Conservation (phyloP, 2,329 filamentous ascomycete genomes). For the Geosmithia flava region DNA sequence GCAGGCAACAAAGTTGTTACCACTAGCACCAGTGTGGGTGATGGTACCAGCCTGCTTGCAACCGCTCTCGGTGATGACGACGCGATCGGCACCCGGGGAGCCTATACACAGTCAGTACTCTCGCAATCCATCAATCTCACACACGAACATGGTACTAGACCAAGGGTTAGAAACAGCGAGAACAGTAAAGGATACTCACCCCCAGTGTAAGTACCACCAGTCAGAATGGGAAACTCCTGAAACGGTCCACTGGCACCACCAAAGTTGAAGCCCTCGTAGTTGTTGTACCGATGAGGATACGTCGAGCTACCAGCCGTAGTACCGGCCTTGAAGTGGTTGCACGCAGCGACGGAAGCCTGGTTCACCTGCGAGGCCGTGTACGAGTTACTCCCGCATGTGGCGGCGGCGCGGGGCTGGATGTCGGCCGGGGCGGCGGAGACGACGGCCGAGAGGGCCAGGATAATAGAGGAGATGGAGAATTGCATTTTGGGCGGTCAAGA, state of each 20-base stretch:
- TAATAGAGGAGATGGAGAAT: conserved; percentile 10
- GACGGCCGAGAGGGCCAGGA: conserved; percentile 14
- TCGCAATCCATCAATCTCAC: too few relatives aligned
- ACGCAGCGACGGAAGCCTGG: conserved; percentile 11
- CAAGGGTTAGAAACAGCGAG: background rate
- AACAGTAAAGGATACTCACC: conserved; percentile 11
- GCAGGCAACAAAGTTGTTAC: conserved; percentile 58
- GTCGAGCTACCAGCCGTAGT: conserved; percentile 13
- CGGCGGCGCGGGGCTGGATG: conserved; percentile 7
- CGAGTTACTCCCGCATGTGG: conserved; percentile 15
- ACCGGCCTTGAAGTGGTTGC: conserved; percentile 5
- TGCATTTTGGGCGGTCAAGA: conserved; percentile 9
- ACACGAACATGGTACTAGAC: background rate
- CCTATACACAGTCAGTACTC: conserved; percentile 10
- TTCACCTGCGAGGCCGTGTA: conserved; percentile 15
- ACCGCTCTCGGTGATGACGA: conserved; percentile 43
- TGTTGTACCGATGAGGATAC: conserved; percentile 26
- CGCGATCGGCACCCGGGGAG: conserved; percentile 51
- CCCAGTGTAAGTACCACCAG: conserved; percentile 17
- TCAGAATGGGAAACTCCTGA: conserved; percentile 24
- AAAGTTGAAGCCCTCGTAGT: conserved; percentile 24
- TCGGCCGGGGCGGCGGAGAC: conserved; percentile 11
- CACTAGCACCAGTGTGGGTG: conserved; percentile 58
- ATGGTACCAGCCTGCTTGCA: conserved; percentile 50
- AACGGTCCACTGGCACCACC: conserved; percentile 16